Evolutionary conservation across 495 filamentous ascomycete species (phyloP).

Genomic region (Penicillium malachiteum): DNA sequence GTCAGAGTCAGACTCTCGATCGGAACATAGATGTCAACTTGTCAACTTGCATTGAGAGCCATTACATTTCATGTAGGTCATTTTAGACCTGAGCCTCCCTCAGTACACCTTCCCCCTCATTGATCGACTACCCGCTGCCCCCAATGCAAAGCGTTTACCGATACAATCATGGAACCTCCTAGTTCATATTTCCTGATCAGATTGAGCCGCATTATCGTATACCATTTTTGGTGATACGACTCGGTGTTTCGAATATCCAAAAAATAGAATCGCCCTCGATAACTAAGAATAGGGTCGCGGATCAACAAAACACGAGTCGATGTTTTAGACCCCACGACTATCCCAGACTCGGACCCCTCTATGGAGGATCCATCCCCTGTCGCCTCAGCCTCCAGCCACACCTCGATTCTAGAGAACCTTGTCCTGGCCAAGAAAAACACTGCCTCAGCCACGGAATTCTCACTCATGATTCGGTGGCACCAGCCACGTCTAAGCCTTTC

Average conservation of each 20-base stretch:
- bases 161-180: conserved; percentile 13
- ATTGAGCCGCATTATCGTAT: background rate
- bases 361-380: background rate
- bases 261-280: conserved; percentile 15
- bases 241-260: conserved; percentile 12
- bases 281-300: conserved; percentile 19
- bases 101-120: background rate
- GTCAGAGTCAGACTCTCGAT: background rate
- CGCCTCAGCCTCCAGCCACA: conserved; percentile 23
- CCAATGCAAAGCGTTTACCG: conserved; percentile 18
- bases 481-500: conserved; percentile 14
- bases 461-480: conserved; percentile 17
- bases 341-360: background rate
- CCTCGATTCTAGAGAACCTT: background rate
- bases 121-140: conserved; percentile 18
- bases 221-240: conserved; percentile 13
- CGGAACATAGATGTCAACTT: background rate
- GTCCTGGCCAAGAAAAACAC: background rate
- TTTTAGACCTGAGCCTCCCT: conserved; percentile 2
- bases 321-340: conserved; percentile 20
- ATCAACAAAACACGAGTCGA: background rate
- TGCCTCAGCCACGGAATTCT: conserved; percentile 25
- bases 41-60: conserved; percentile 9
- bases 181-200: background rate
- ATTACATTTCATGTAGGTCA: conserved; percentile 2